phyloP scores from a whole-genome alignment of 2,329 filamentous ascomycete genomes.

The Penicillium sp. region DNA sequence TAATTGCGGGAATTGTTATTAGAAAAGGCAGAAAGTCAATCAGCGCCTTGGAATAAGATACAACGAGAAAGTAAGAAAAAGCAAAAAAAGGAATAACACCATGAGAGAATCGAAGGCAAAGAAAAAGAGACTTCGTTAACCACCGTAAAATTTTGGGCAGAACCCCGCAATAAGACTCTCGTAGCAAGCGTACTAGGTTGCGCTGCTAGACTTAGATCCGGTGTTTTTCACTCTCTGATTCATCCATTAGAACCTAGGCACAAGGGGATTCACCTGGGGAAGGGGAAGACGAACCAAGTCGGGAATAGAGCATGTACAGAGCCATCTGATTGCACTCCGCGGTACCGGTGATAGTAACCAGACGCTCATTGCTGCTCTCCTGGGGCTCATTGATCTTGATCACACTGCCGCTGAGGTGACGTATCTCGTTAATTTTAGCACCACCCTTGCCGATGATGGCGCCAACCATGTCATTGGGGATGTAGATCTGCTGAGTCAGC shows the following conservation, averaged over 20 bases:
- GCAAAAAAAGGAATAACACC: constrained; percentile 9
- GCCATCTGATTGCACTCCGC: constrained; percentile 99
- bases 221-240: constrained; percentile 65
- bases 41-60: constrained; percentile 29
- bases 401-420: constrained; percentile 90
- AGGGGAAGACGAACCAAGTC: constrained; percentile 59
- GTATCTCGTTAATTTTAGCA: constrained; percentile 98
- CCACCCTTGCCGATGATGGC: constrained; percentile 98
- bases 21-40: constrained; percentile 12
- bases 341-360: constrained; percentile 94
- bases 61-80: constrained; percentile 21
- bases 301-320: constrained; percentile 97
- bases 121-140: constrained; percentile 18
- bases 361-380: constrained; percentile 94
- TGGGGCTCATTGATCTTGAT: constrained; percentile 99
- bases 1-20: constrained; percentile 20
- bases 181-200: not conserved
- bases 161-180: constrained; percentile 6
- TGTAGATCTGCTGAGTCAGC: constrained; percentile 95
- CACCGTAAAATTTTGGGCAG: constrained; percentile 21
- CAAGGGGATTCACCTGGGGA: not conserved
- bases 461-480: constrained; percentile 98
- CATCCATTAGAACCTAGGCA: constrained; percentile 3
- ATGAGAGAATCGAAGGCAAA: constrained; percentile 10
- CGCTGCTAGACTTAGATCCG: constrained; percentile 45